Base-by-base conservation (phyloP, 306 rosid species). In the Cucurbita maxima region DNA sequence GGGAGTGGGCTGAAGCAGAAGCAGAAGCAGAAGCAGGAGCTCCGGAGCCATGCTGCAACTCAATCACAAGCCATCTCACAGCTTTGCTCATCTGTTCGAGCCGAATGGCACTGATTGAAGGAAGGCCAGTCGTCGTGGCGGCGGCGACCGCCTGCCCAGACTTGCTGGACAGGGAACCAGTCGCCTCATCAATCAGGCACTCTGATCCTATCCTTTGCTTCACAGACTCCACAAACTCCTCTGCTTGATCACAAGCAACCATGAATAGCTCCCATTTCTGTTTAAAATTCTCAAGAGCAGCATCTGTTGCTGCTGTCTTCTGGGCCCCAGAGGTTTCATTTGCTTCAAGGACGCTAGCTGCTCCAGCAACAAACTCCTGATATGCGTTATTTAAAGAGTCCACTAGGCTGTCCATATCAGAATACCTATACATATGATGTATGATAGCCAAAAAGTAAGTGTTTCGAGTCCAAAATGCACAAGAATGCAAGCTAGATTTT, bases 61-160 rank as follows among this genome's bases (percentile, higher is more conserved):
- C 94, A 59, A 88, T 83, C 50, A 90, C 91, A 53, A 88, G 91
- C 88, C 90, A 88, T 62, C 94, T 68, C 12, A 90, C 96, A 48
- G 92, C 90, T 80, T 90, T 88, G 74, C 94, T 90, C 94, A 88
- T 86, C 76, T 90, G 96, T 75, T 90, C 96, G 83, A 90, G 71
- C 71, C 88, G 87, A 71, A 88, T 87, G 0, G 94, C 94, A 53
- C 87, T 88, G 64, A 90, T 86, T 25, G 88, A 90, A 10, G 94
- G 90, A 74, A 88, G 92, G 72, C 83, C 79, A 6, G 88, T 75
- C 10, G 87, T 81, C 11, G 88, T 76, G 15, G 87, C 81, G 11
- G 88, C 79, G 25, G 25, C 25, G 25, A n/a, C n/a, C 5, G 87
- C 76, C 36, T 77, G 85, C 67, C 88, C 95, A 9, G 87, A 72